Evolutionary conservation across 2,329 filamentous ascomycete genomes (phyloP), one percentile per base, ranked within the genome.

Genomic region (Ciborinia camelliae): DNA sequence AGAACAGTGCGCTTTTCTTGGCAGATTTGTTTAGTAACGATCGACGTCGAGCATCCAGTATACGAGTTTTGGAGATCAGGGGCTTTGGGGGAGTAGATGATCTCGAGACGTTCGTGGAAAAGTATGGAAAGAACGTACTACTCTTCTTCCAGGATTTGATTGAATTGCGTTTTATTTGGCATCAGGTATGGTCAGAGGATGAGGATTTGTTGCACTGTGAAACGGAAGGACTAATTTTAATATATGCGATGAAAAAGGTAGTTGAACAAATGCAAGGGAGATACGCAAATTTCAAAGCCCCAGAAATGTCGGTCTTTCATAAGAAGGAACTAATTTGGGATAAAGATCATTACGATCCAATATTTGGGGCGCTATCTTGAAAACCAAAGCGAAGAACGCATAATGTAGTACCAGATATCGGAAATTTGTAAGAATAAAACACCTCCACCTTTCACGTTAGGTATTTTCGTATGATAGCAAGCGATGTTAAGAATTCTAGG

Each of bases 141-240:
- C 47, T 7, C 47, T 7, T 48, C 23, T 48, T 28, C 5, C 23
- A 28, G 6, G 47, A 23, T 26, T 12, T 28, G n/a, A 15, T 26
- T 4, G 23, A 48, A 7, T 18, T 28, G 15, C 23, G 47, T 3
- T 28, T 28, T 2, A 28, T 3, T 28, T 18, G 47, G 23, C 12
- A 3, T 48, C 26, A 28, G 14, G 10, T 7, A 23, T 26, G 23
- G 14, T n/a, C 23, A 48, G 5, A 18, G 5, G 4, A 8, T 15
- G 15, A 14, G 10, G 2, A 15, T 48, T 26, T 15, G 23, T 6
- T 26, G 12, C 0, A 48, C 20, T 45, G 9, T 45, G 43, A 45
- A 8, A 45, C 20, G 2, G 8, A n/a, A 10, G 3, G 0, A 4
- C 20, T n/a, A 10, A 9, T 3, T 10, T 3, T 23, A 4, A n/a